Conservation (phyloP, 306 rosid species). For the Trifolium repens region DNA sequence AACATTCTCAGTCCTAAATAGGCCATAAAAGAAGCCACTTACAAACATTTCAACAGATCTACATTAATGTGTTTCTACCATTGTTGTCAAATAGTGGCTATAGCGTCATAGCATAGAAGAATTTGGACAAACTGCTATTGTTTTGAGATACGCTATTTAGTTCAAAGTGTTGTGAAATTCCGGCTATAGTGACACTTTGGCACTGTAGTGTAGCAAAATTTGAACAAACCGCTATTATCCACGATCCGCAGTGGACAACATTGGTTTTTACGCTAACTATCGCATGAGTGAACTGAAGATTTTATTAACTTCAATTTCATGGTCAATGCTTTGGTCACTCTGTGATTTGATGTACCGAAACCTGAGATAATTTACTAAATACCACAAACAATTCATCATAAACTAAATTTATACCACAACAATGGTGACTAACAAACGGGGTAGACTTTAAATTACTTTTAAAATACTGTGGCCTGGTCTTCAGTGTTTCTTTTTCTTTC, state of each 20-base stretch:
- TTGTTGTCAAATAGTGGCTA: background rate
- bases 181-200: background rate
- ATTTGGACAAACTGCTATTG: too few relatives aligned
- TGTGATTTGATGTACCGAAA: conserved; percentile 18
- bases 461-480: conserved; percentile 66
- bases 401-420: conserved; percentile 30
- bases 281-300: conserved; percentile 22
- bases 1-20: conserved; percentile 5
- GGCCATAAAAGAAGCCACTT: conserved; percentile 21
- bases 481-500: conserved; percentile 75
- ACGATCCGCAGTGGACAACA: background rate
- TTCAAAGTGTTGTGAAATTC: background rate
- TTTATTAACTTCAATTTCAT: conserved; percentile 26
- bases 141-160: background rate
- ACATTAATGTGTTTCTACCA: background rate
- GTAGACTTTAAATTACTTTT: conserved; percentile 46
- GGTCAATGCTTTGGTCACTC: conserved; percentile 24
- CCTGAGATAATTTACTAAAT: conserved; percentile 29
- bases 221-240: background rate
- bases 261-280: conserved; percentile 6
- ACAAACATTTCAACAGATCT: background rate
- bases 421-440: conserved; percentile 39
- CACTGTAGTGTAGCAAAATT: background rate
- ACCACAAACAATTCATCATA: conserved; percentile 31
- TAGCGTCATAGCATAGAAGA: too few relatives aligned